Evolutionary conservation across 371 early-diverging fungal species (phyloP).

Genomic region (Phascolomyces articulosus): DNA sequence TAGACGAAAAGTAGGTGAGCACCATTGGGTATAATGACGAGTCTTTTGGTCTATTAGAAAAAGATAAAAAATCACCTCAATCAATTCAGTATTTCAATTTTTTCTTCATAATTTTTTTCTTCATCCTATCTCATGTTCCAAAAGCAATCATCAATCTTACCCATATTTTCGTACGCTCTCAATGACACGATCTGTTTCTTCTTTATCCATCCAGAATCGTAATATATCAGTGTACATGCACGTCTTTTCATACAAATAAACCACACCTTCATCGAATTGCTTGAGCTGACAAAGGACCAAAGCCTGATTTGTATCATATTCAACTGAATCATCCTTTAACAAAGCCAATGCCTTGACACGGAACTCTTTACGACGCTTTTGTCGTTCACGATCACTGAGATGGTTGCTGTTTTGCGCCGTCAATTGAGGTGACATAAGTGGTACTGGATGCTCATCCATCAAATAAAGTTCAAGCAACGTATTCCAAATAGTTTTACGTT

Average conservation of each 20-base stretch:
- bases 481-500: constrained; percentile 79
- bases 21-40: constrained; percentile 83
- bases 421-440: constrained; percentile 5
- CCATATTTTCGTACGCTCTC: constrained; percentile 81
- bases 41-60: constrained; percentile 65
- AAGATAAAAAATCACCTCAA: not conserved
- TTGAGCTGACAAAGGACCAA: constrained; percentile 86
- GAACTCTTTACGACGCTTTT: constrained; percentile 32
- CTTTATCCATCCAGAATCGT: constrained; percentile 79
- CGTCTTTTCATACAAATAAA: constrained; percentile 85
- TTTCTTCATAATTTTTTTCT: not conserved
- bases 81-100: not conserved
- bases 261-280: constrained; percentile 81
- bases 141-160: constrained; percentile 36
- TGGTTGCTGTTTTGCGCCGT: not conserved
- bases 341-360: constrained; percentile 43
- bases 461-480: constrained; percentile 92
- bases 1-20: constrained; percentile 81
- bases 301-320: constrained; percentile 90
- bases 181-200: constrained; percentile 75
- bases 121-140: too few species aligned
- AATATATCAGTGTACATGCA: constrained; percentile 83
- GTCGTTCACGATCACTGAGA: constrained; percentile 20
- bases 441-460: constrained; percentile 44
- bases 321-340: constrained; percentile 52